Evolutionary conservation across 495 filamentous ascomycete genomes (phyloP).

Genomic region (Alectoria sarmentosa): DNA sequence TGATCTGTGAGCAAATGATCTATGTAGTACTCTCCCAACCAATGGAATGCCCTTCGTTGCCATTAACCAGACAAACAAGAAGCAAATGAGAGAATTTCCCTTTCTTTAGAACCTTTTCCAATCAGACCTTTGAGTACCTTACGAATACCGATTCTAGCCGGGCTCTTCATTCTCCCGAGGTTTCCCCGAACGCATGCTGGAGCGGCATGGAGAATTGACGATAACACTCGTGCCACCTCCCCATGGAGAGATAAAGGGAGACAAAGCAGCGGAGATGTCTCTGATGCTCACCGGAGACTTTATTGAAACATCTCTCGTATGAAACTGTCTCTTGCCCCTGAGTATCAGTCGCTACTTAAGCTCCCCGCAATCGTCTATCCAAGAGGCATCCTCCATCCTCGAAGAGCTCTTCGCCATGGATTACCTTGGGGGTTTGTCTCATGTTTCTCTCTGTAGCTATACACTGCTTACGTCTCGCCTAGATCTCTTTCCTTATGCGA

Average conservation of each 20-base stretch:
- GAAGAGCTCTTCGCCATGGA: slow-evolving; percentile 16
- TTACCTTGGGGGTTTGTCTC: slow-evolving; percentile 12
- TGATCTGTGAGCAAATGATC: not conserved
- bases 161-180: not conserved
- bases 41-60: slow-evolving; percentile 1
- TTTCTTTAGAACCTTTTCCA: not conserved
- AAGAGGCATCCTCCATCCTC: not conserved
- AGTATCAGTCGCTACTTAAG: not conserved
- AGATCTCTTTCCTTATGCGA: slow-evolving; percentile 38
- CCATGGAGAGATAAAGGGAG: not conserved
- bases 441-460: slow-evolving; percentile 2
- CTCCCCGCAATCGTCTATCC: not conserved
- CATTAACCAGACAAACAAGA: slow-evolving; percentile 5
- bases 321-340: not conserved
- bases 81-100: not conserved
- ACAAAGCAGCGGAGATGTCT: not conserved
- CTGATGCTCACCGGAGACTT: not conserved
- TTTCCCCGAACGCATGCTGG: not conserved
- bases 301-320: not conserved
- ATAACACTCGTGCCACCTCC: not conserved
- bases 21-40: not conserved
- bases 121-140: not conserved
- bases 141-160: slow-evolving; percentile 3
- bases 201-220: not conserved
- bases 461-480: not conserved